Evolutionary conservation across 176 grass and related monocot genomes (phyloP), one percentile per base, ranked within the genome.

Genomic region (Oryza australiensis): DNA sequence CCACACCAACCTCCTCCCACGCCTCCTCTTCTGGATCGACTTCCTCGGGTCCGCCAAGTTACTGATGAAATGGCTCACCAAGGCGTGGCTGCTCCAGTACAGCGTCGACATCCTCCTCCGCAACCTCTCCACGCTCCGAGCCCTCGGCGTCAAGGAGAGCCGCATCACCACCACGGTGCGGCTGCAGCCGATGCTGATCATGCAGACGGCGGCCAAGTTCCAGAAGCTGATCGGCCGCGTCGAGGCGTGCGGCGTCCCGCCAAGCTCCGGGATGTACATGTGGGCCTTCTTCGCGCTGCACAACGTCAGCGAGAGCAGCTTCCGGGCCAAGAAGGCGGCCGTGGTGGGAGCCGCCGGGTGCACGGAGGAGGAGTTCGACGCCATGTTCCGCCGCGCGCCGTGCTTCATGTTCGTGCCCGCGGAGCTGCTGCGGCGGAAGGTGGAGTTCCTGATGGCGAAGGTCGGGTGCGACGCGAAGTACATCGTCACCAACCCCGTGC

Each of bases 31-130:
- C 80, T 88, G 86, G 81, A 81, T 84, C 68, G 80, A 88, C 68
- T 42, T 84, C 46, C 80, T 88, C 11, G 86, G 80, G 22, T 74
- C 86, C 86, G 57, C 80, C 59, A 74, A 37, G 74, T 74, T 79
- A 33, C 80, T 88, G 80, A 83, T 84, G 81, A 88, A 88, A 88
- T 84, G 86, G 66, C 80, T 83, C 74, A 23, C 5, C 67, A 78
- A 26, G 68, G 2, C 22, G 26, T 88, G 86, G 74, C 60, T 82
- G 79, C 79, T 87, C 85, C 62, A 11, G 68, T 64, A 46, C 86
- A 45, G 32, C 33, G 79, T 82, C 38, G 79, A 82, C 53, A 0
- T 40, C 64, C 72, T 87, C 72, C 64, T 82, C 27, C 28, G 20
- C 7, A 87, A 87, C 79, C 28, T 77, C 40, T 32, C 41, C 32